Percentiles rank a stretch among this genome's conserved stretches.
Evolutionary conservation across 1,284 basidiomycete species (phyloP).

Genomic region (Sporisorium exsertum): DNA sequence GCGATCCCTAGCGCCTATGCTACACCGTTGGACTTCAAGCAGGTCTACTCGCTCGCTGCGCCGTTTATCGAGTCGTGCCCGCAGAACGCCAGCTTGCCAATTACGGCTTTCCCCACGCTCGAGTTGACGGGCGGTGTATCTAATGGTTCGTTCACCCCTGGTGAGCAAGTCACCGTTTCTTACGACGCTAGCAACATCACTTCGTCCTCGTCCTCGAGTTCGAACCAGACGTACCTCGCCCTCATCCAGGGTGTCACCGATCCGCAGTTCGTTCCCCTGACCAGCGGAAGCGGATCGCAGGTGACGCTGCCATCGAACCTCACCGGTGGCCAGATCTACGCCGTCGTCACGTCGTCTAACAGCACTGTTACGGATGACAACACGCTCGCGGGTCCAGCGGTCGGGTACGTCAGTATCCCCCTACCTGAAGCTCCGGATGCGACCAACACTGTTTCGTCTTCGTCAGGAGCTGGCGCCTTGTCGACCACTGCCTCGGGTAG

Average conservation of each 20-base stretch:
- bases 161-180: conserved; percentile 39
- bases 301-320: conserved; percentile 44
- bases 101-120: conserved; percentile 44
- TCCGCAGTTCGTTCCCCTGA: conserved; percentile 28
- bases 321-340: conserved; percentile 53
- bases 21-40: conserved; percentile 53
- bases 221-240: conserved; percentile 33
- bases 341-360: conserved; percentile 43
- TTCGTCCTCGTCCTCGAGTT: background rate
- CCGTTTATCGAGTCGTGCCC: conserved; percentile 57
- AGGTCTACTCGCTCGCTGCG: conserved; percentile 63
- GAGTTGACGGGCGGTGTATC: conserved; percentile 17
- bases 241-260: conserved; percentile 39
- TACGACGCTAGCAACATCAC: conserved; percentile 30
- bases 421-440: conserved; percentile 45
- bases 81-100: conserved; percentile 24
- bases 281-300: conserved; percentile 9
- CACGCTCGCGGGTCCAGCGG: conserved; percentile 47
- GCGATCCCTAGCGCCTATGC: conserved; percentile 46
- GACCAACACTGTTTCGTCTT: conserved; percentile 14
- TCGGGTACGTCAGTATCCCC: conserved; percentile 42
- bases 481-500: background rate
- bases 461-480: too few species aligned
- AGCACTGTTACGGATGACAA: conserved; percentile 43
- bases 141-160: conserved; percentile 43